Evolutionary conservation across 768 basidiomycete genomes (phyloP).

Genomic region (Mycena rebaudengoi): DNA sequence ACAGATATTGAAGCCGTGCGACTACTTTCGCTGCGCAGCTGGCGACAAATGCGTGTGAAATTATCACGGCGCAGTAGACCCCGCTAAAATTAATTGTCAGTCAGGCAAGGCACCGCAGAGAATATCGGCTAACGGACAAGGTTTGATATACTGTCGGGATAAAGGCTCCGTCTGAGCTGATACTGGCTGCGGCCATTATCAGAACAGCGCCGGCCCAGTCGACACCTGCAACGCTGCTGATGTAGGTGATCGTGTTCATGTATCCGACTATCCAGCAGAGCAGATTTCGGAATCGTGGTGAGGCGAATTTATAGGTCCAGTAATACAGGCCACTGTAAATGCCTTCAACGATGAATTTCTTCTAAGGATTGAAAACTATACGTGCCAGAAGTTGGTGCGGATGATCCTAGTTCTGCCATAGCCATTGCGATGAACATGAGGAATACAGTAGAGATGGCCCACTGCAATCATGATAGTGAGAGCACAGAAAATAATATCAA

Average conservation of each 20-base stretch:
- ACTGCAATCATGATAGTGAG: background rate
- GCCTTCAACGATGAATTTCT: background rate
- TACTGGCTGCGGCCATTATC: background rate
- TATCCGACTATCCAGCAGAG: conserved; percentile 8
- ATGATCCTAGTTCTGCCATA: conserved; percentile 1
- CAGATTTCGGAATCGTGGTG: background rate
- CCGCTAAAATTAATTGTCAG: conserved; percentile 50
- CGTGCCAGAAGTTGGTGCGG: conserved; percentile 2
- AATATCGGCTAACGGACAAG: conserved; percentile 1
- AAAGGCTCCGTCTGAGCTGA: background rate
- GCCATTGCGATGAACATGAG: conserved; percentile 8
- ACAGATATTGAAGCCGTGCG: conserved; percentile 74
- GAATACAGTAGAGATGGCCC: background rate
- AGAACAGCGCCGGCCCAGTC: background rate
- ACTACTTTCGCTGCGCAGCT: conserved; percentile 70
- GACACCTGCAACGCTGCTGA: background rate
- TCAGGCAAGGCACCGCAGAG: background rate
- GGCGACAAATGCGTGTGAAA: conserved; percentile 51
- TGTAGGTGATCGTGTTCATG: background rate
- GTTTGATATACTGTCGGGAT: conserved; percentile 3
- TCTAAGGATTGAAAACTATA: background rate
- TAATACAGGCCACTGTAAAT: conserved; percentile 16
- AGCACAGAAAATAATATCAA: background rate
- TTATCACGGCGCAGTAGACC: conserved; percentile 49
- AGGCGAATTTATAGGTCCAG: conserved; percentile 8